A percentile compares a stretch with the other conserved stretches of the same genome.
These are phyloP conservation scores for Bretziella fagacearum DNA, from an alignment of 2,329 filamentous ascomycete species.

Conservation along the genomic window DNA sequence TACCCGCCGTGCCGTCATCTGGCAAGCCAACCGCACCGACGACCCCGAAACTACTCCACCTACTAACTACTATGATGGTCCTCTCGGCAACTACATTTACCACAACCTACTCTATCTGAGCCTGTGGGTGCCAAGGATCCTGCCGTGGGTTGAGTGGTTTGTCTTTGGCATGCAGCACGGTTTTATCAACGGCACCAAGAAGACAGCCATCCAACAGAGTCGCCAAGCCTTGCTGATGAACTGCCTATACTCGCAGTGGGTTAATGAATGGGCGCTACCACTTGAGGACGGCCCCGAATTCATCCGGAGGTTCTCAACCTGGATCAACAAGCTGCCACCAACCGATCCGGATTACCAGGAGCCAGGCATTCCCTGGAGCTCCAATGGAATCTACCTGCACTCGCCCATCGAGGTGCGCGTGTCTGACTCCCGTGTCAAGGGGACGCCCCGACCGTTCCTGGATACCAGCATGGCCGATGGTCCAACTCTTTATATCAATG, in stretches of 20 bases:
- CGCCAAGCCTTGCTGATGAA: conserved; percentile 80
- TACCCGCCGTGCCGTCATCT: conserved; percentile 70
- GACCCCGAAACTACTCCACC: conserved; percentile 42
- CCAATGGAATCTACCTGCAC: conserved; percentile 66
- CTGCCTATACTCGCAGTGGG: conserved; percentile 94
- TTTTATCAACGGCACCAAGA: conserved; percentile 52
- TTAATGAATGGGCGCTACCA: conserved; percentile 95
- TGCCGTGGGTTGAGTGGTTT: conserved; percentile 89
- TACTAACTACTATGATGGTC: conserved; percentile 62
- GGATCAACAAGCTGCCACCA: conserved; percentile 51
- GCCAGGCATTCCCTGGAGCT: conserved; percentile 62
- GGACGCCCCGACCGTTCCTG: conserved; percentile 30
- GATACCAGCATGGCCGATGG: conserved; percentile 53
- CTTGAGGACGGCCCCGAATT: conserved; percentile 75
- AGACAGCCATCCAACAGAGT: conserved; percentile 63
- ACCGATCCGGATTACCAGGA: conserved; percentile 46
- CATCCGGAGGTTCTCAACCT: conserved; percentile 63
- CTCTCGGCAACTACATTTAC: conserved; percentile 74
- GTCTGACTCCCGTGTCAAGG: conserved; percentile 42
- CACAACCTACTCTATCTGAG: conserved; percentile 74
- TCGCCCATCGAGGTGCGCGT: conserved; percentile 87
- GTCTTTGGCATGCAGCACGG: conserved; percentile 97
- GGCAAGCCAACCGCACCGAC: conserved; percentile 67
- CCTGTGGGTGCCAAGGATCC: conserved; percentile 58
- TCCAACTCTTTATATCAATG: conserved; percentile 75